Base-by-base conservation (phyloP, 1,139 yeast species). In the Hansenula lynferdii region DNA sequence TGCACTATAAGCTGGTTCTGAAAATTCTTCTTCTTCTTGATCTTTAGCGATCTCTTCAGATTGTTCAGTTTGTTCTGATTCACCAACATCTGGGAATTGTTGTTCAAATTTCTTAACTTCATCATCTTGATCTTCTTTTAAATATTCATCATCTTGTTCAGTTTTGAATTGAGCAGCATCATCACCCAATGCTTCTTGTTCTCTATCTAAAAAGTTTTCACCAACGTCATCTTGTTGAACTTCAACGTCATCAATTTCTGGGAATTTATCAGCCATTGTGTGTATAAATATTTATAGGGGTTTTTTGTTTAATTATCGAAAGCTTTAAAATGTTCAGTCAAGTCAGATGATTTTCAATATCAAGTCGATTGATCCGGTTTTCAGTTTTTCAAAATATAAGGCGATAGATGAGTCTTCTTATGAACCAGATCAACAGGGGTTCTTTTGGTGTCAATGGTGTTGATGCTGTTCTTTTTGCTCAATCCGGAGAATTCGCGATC, bases 221-320 rank as follows among this genome's bases (percentile, higher is more conserved):
- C 54, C 62, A 19, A 56, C 53, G 22, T 56, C 59, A 19, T 47
- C 48, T 36, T 60, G 61, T 19, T 69, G 64, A 27, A 60, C 52
- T 36, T 60, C 65, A 16, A 27, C 29, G 36, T 73, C 72, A 42
- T 83, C 90, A 52, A 89, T 72, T 44, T 86, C 86, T 34, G 96
- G 96, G 62, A 83, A 90, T 61, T 85, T 85, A 53, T 85, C 90
- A 51, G 92, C 82, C 95, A 85, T 85, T 43, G 42, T 62, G 31
- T 28, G 5, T 15, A 15, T 22, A 8, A 23, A 8, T 7, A 14
- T 20, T 14, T 23, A 30, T 23, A 33, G 29, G 29, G 29, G 29
- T n/a, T 23, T 18, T 16, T 8, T 6, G 16, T 14, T 25, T 14
- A n/a, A n/a, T n/a, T n/a, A n/a, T n/a, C n/a, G n/a, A n/a, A n/a